phyloP scores from a whole-genome alignment of 352 stramenopile genomes.

The Pythium phragmiticola region DNA sequence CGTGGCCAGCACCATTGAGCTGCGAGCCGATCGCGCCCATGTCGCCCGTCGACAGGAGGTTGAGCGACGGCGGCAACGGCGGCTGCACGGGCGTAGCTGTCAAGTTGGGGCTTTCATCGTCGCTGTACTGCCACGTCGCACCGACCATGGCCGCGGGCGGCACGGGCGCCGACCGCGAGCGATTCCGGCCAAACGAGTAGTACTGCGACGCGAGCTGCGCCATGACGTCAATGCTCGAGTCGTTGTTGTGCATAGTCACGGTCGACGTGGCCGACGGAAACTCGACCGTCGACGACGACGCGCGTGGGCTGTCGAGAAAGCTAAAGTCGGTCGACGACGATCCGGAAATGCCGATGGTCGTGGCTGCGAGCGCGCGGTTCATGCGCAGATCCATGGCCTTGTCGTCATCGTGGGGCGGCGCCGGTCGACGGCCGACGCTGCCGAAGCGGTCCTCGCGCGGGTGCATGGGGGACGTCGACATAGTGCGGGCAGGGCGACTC shows the following conservation, averaged over 20 bases:
- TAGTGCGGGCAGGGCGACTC: slow-evolving; percentile 7
- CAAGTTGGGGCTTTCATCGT: slow-evolving; percentile 37
- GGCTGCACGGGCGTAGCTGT: slow-evolving; percentile 30
- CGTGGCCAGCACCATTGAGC: slow-evolving; percentile 30
- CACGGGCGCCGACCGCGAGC: slow-evolving; percentile 70
- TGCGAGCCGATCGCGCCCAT: slow-evolving; percentile 64
- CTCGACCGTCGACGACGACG: neutral
- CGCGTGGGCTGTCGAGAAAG: slow-evolving; percentile 18
- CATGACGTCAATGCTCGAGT: slow-evolving; percentile 68
- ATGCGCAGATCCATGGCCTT: slow-evolving; percentile 36
- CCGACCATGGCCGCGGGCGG: slow-evolving; percentile 48
- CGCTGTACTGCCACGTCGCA: slow-evolving; percentile 54
- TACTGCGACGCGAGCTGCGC: slow-evolving; percentile 81
- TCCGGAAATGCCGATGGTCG: slow-evolving; percentile 18
- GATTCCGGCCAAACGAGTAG: slow-evolving; percentile 68
- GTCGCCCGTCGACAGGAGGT: slow-evolving; percentile 45
- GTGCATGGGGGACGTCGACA: slow-evolving; percentile 25
- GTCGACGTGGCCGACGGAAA: slow-evolving; percentile 4
- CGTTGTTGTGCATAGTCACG: slow-evolving; percentile 33
- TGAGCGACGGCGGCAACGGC: slow-evolving; percentile 45
- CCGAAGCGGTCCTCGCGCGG: slow-evolving; percentile 18
- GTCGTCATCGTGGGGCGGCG: slow-evolving; percentile 14
- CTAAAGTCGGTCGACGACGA: slow-evolving; percentile 16
- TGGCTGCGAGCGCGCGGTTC: slow-evolving; percentile 12
- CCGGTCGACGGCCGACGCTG: slow-evolving; percentile 10